Evolutionary conservation across 2,329 filamentous ascomycete species (phyloP).

Genomic region (Orbilia oligospora): DNA sequence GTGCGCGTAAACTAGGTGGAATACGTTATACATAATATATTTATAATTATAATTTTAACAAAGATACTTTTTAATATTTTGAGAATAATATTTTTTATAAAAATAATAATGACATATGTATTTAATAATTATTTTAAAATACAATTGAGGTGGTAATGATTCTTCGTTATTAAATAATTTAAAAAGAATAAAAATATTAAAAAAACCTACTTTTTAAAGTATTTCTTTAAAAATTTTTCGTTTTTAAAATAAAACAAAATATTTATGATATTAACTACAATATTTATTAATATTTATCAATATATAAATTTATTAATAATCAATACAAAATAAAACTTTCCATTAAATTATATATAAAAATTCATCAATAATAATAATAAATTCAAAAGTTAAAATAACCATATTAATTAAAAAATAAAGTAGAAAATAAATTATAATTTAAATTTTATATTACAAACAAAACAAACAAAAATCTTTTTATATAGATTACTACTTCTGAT

Average conservation of each 20-base stretch:
- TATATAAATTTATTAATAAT: background rate
- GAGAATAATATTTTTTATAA: background rate
- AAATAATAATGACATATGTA: background rate
- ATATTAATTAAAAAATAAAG: no score
- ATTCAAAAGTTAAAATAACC: background rate
- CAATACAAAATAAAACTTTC: constrained; percentile 7
- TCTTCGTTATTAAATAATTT: background rate
- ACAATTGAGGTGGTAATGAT: background rate
- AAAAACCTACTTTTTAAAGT: background rate
- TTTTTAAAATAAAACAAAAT: background rate
- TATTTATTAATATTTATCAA: background rate
- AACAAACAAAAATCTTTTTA: no score
- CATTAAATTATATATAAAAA: background rate
- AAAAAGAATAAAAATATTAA: background rate
- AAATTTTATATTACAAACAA: no score
- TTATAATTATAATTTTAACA: background rate
- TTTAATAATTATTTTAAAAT: no score
- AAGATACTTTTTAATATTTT: background rate
- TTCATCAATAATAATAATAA: background rate
- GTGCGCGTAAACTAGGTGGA: no score
- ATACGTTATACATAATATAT: no score
- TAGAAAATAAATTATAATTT: no score
- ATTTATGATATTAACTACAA: background rate
- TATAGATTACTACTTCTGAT: no score
- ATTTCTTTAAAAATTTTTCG: background rate